Percentiles rank a stretch among this genome's conserved stretches.
Evolutionary conservation across 2,329 filamentous ascomycete genomes (phyloP).

Genomic region (Alternaria novae-zelandiae): DNA sequence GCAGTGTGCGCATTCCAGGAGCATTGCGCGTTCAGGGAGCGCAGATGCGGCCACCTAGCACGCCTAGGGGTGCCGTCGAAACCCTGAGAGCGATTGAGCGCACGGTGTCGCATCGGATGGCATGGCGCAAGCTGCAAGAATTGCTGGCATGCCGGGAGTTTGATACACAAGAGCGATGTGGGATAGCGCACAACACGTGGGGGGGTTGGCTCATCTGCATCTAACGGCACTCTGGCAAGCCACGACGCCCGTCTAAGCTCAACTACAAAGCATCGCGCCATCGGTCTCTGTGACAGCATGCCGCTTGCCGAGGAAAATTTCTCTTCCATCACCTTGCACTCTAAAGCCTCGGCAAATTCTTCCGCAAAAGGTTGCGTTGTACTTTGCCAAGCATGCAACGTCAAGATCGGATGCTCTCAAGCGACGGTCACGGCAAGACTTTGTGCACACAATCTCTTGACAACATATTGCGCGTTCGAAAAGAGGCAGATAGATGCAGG

Average conservation of each 20-base stretch:
- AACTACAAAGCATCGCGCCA: background rate
- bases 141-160: background rate
- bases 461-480: background rate
- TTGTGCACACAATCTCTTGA: background rate
- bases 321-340: conserved; percentile 10
- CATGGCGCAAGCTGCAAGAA: background rate
- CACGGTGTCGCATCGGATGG: conserved; percentile 1
- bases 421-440: conserved; percentile 6
- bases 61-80: conserved; percentile 6
- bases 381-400: conserved; percentile 30
- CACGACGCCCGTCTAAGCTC: background rate
- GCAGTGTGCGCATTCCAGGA: background rate
- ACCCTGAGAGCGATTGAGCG: conserved; percentile 1
- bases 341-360: conserved; percentile 20
- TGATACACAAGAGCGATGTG: conserved; percentile 7
- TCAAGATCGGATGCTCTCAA: conserved; percentile 13
- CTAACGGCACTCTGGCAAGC: background rate
- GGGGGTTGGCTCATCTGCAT: conserved; percentile 15
- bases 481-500: background rate
- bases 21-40: background rate
- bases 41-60: background rate
- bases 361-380: conserved; percentile 10
- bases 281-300: conserved; percentile 1
- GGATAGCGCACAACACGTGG: conserved; percentile 30
- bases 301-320: conserved; percentile 16